Evolutionary conservation across 2,329 filamentous ascomycete genomes (phyloP).

Genomic region (Calonectria montana): DNA sequence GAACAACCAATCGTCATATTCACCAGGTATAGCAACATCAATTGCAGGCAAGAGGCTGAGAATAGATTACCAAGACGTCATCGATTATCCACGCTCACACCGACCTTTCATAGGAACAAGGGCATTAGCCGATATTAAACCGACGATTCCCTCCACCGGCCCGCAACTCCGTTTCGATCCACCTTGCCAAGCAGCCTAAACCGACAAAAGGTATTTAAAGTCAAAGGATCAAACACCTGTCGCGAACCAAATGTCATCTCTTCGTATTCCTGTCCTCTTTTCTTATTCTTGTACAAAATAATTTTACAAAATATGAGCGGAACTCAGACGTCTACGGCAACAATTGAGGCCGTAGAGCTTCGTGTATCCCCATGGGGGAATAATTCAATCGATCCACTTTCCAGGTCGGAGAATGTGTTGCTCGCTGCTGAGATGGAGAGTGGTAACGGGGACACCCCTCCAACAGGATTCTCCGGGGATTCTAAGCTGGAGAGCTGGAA

Average conservation of each 20-base stretch:
- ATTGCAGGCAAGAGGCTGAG: too few relatives aligned
- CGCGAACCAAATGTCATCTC: background rate
- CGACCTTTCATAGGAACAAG: too few relatives aligned
- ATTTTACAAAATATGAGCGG: background rate
- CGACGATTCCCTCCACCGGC: background rate
- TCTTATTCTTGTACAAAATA: too few relatives aligned
- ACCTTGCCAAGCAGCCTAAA: background rate
- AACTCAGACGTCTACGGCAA: background rate
- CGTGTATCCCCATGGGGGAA: background rate
- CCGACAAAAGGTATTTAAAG: background rate
- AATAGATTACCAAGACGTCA: too few relatives aligned
- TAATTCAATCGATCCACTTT: background rate
- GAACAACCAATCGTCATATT: too few relatives aligned
- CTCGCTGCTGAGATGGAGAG: background rate
- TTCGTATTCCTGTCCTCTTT: background rate
- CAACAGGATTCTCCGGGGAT: background rate
- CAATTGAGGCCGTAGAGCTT: background rate
- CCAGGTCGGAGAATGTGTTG: background rate
- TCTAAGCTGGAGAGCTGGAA: slow-evolving; percentile 34
- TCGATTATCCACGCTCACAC: too few relatives aligned
- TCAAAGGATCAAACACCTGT: background rate
- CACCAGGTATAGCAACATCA: too few relatives aligned
- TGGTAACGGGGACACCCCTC: background rate
- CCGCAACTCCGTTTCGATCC: background rate
- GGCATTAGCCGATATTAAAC: background rate